Evolutionary conservation across 148 eudicot species (phyloP), one percentile per base, ranked within the genome.

Genomic region (Hydrangea macrophylla): DNA sequence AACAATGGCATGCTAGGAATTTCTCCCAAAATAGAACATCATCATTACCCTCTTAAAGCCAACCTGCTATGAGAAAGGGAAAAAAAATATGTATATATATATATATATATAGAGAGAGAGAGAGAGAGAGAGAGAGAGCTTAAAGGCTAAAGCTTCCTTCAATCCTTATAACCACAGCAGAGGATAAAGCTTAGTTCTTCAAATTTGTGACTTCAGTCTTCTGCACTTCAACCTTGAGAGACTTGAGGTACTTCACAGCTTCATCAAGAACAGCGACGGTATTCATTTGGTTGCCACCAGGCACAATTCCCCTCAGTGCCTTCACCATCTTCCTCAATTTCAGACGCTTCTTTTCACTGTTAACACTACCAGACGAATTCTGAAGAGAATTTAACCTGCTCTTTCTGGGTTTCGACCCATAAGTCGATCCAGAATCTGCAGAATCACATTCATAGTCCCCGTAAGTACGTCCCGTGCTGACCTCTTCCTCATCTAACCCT

Each of bases 181-280:
- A 18, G 53, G 5, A 15, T 48, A 20, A 15, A 48, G 53, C 53
- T 48, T 48, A 15, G 53, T 48, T 48, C 42, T 70, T 53, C 65
- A 70, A 55, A 42, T 77, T 79, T 45, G 59, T 70, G 10, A 73
- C 73, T 44, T 89, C 92, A 44, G 80, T 71, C 69, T 80, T 80
- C 81, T 80, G 64, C 30, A 67, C 86, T 75, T 83, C 85, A 7
- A 78, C 78, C 70, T 82, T 79, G 57, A 85, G 83, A 18, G 85
- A 81, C 72, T 88, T 85, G 44, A 88, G 86, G 75, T 88, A 79
- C 69, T 73, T 69, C 28, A 85, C 92, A 78, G 89, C 89, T 79
- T 83, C 92, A 64, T 88, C 92, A 70, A 88, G 82, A 60, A 88
- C 85, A 58, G 74, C 77, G 22, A 73, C 76, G 17, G 84, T 79